Conservation (phyloP, 2,329 filamentous ascomycete genomes). For the Periglandula ipomoeae region DNA sequence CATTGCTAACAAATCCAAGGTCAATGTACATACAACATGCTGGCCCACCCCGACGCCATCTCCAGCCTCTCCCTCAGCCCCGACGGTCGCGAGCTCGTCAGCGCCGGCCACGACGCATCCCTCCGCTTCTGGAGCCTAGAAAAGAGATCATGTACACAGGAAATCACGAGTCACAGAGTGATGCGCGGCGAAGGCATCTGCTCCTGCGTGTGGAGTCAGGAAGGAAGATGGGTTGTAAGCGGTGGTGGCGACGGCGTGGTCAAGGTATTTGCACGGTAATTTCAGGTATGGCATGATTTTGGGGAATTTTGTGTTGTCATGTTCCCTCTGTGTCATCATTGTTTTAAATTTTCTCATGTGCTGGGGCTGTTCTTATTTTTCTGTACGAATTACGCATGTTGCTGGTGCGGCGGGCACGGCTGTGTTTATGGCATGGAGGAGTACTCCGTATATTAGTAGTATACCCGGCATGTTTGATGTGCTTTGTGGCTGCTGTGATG, state of each 20-base stretch:
- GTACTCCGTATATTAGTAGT: slow-evolving; percentile 19
- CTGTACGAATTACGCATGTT: slow-evolving; percentile 8
- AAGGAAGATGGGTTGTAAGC: slow-evolving; percentile 89
- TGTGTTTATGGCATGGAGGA: slow-evolving; percentile 11
- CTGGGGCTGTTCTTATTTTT: neutral
- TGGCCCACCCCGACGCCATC: slow-evolving; percentile 89
- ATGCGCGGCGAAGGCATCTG: slow-evolving; percentile 97
- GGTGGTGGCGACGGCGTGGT: slow-evolving; percentile 92
- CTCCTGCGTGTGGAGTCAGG: slow-evolving; percentile 88
- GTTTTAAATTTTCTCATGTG: neutral
- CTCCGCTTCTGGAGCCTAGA: slow-evolving; percentile 96
- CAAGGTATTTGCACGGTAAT: slow-evolving; percentile 68
- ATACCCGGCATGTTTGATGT: slow-evolving; percentile 23
- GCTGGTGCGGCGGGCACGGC: slow-evolving; percentile 6
- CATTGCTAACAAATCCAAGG: slow-evolving; percentile 41
- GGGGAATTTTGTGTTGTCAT: neutral
- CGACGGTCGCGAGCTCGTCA: slow-evolving; percentile 88
- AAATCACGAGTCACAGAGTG: slow-evolving; percentile 83
- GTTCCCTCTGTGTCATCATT: neutral
- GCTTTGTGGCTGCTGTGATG: neutral
- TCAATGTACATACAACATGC: slow-evolving; percentile 99
- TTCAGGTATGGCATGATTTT: too few relatives aligned
- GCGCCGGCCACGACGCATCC: slow-evolving; percentile 89
- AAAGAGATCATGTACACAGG: slow-evolving; percentile 89
- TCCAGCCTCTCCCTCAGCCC: slow-evolving; percentile 86